Evolutionary conservation across 2,329 filamentous ascomycete species (phyloP), one percentile per base, ranked within the genome.

Genomic region (Exophiala calicioides): DNA sequence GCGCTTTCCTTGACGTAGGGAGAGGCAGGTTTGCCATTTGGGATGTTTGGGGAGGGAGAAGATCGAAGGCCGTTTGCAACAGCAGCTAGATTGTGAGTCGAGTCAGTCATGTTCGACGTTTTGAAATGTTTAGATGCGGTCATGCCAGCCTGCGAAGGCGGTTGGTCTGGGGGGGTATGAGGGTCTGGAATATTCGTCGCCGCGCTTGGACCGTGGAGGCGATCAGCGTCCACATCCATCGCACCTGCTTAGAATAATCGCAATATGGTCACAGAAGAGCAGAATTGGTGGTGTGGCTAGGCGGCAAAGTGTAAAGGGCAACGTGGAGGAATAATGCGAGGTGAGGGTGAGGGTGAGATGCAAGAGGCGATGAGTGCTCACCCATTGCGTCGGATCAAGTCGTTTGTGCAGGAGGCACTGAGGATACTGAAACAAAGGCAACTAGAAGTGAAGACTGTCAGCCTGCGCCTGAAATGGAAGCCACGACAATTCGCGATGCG

Each of bases 1-100:
- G 77, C 81, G 67, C 74, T 79, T 63, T 76, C 75, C 60, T 81
- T 77, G 58, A 79, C 76, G 60, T 74, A 72, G 48, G 78, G 78
- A 55, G 78, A 76, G 23, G 74, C 65, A 41, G 72, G 69, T 62
- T 76, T 77, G 65, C 76, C 78, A 61, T 74, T 74, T 49, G 65
- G 61, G 21, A 57, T 55, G 60, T 62, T 67, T 40, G 68, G 65
- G 16, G 65, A 63, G 27, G 71, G 64, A 35, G 66, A 70, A 32
- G 66, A 57, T 12, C 57, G 59, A 16, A 58, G 52, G 52, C 58
- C 60, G 48, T 63, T 62, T 41, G 56, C 55, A 38, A 65, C 56
- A 37, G 63, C 58, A 55, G 63, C 61, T 56, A 63, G 57, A 37
- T 59, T 62, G 54, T 60, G 60, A 58, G 21, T 31, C 26, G 27